Conservation (phyloP, 2,329 filamentous ascomycete genomes). For the Pseudonectria foliicola region DNA sequence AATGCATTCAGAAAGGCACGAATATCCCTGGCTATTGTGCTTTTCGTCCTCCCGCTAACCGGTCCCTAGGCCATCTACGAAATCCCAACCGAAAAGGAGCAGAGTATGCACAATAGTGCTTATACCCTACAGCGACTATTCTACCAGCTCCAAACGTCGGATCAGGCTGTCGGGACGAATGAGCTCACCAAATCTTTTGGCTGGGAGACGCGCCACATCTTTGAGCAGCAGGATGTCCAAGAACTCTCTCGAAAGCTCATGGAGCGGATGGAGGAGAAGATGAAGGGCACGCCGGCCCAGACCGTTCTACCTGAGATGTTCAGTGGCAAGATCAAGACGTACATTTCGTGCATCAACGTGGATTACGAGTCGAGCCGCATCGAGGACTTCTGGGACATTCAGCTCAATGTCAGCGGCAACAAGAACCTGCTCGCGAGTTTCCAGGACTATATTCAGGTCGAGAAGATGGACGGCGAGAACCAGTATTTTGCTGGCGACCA, state of each 20-base stretch:
- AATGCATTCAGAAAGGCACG: conserved; percentile 86
- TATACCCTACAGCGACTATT: conserved; percentile 92
- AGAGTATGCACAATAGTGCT: conserved; percentile 77
- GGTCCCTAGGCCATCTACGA: conserved; percentile 78
- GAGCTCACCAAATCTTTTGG: conserved; percentile 96
- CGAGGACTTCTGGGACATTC: conserved; percentile 98
- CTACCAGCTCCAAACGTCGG: conserved; percentile 86
- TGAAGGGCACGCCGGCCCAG: conserved; percentile 93
- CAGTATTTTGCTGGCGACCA: conserved; percentile 92
- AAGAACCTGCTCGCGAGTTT: conserved; percentile 91
- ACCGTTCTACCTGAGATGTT: conserved; percentile 87
- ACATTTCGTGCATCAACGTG: conserved; percentile 97
- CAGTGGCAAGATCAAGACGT: conserved; percentile 96
- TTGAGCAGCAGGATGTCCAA: conserved; percentile 98
- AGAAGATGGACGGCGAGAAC: conserved; percentile 96
- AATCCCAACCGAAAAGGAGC: conserved; percentile 85
- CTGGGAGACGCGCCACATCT: conserved; percentile 96
- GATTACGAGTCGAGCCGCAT: conserved; percentile 92
- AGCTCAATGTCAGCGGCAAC: conserved; percentile 93
- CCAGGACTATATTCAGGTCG: conserved; percentile 90
- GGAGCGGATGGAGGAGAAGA: conserved; percentile 93
- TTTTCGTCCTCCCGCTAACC: conserved; percentile 8
- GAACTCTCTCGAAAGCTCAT: conserved; percentile 94
- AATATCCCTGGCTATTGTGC: conserved; percentile 1
- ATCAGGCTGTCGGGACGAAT: conserved; percentile 75